Percentiles rank a stretch among this genome's conserved stretches.
Conservation (phyloP, 208 protist species). For the Endotrypanum monterogeii region DNA sequence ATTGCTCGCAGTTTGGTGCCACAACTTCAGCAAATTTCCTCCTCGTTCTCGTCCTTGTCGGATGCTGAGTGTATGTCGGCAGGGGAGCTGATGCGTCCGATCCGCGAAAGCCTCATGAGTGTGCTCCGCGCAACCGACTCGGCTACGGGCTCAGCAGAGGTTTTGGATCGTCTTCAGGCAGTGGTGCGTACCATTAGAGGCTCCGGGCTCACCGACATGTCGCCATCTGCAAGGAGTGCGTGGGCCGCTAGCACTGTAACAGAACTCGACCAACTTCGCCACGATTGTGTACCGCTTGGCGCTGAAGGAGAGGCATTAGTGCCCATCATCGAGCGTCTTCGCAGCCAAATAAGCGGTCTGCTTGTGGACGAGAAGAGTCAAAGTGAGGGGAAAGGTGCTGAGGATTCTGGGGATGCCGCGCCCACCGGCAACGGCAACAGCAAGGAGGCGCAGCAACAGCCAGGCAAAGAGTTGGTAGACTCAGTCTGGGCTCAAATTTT, state of each 20-base stretch:
- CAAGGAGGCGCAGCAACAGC: background rate
- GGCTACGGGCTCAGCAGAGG: slow-evolving; percentile 16
- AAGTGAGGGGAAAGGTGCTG: background rate
- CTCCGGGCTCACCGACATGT: slow-evolving; percentile 36
- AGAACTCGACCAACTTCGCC: slow-evolving; percentile 25
- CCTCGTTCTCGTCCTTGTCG: slow-evolving; percentile 36
- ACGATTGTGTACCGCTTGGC: slow-evolving; percentile 34
- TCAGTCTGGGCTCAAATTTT: slow-evolving; percentile 29
- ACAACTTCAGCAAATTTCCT: slow-evolving; percentile 52
- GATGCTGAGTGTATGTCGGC: slow-evolving; percentile 37
- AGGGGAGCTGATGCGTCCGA: slow-evolving; percentile 41
- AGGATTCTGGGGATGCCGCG: slow-evolving; percentile 4
- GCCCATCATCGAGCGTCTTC: slow-evolving; percentile 33
- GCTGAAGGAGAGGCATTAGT: slow-evolving; percentile 24
- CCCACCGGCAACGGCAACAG: background rate
- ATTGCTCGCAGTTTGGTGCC: slow-evolving; percentile 38
- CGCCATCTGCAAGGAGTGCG: slow-evolving; percentile 22
- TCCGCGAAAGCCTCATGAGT: slow-evolving; percentile 41
- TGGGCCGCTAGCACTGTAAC: slow-evolving; percentile 30
- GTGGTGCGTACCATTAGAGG: slow-evolving; percentile 45
- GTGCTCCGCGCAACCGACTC: slow-evolving; percentile 1
- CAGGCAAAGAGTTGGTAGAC: background rate
- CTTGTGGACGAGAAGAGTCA: background rate
- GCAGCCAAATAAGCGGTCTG: slow-evolving; percentile 24
- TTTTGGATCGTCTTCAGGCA: slow-evolving; percentile 43